A percentile compares a stretch with the other conserved stretches of the same genome.
Conservation (phyloP, 2,329 filamentous ascomycete species). For the Claviceps sp. region DNA sequence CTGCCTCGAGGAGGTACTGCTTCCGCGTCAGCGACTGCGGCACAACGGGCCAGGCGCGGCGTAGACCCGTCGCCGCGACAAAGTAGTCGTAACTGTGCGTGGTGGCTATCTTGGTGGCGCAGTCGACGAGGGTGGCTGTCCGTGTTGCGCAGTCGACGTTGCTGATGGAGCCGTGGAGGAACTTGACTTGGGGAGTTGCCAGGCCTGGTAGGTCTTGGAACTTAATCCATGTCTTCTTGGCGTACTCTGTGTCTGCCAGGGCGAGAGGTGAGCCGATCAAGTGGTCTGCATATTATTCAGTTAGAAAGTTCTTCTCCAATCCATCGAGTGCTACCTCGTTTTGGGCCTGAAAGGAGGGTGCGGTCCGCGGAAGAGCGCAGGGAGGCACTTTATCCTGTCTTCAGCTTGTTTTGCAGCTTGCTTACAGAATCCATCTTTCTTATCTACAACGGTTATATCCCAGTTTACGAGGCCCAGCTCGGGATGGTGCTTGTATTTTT, state of each 20-base stretch:
- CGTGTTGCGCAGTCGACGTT: constrained; percentile 46
- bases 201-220: constrained; percentile 55
- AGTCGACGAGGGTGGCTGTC: constrained; percentile 41
- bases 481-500: constrained; percentile 25
- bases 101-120: constrained; percentile 27
- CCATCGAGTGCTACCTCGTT: not conserved
- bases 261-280: constrained; percentile 64
- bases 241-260: constrained; percentile 48
- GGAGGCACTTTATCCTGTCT: not conserved
- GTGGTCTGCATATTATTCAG: constrained; percentile 39
- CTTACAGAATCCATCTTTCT: constrained; percentile 74
- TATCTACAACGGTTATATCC: constrained; percentile 62
- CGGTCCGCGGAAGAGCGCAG: not conserved
- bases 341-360: not conserved
- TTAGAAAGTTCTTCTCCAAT: not conserved
- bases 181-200: constrained; percentile 45
- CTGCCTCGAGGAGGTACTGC: constrained; percentile 49
- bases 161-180: constrained; percentile 52
- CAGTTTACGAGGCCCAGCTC: constrained; percentile 37
- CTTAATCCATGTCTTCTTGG: constrained; percentile 55
- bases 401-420: not conserved
- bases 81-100: constrained; percentile 56
- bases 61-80: constrained; percentile 57
- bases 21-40: constrained; percentile 51
- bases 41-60: constrained; percentile 58